A percentile compares a stretch with the other conserved stretches of the same genome.
phyloP scores from a whole-genome alignment of 805 yeast species.

The Yarrowia sp. region DNA sequence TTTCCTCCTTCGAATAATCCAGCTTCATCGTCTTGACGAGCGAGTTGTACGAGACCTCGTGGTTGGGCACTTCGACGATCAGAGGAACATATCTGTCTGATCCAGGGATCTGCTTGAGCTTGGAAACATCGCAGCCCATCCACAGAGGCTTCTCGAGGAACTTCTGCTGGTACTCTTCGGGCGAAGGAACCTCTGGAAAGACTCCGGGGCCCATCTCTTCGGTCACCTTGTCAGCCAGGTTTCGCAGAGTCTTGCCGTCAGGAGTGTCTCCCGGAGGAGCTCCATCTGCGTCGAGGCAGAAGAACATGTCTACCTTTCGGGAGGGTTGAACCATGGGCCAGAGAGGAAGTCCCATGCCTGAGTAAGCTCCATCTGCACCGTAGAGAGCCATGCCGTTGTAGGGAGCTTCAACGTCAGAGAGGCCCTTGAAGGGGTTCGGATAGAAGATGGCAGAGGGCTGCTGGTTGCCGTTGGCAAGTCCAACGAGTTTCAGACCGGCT shows the following conservation, averaged over 20 bases:
- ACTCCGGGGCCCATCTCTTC: slow-evolving; percentile 44
- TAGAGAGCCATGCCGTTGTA: slow-evolving; percentile 44
- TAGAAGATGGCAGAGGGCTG: slow-evolving; percentile 64
- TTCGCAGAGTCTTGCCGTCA: slow-evolving; percentile 45
- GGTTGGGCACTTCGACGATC: slow-evolving; percentile 70
- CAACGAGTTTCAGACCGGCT: background rate
- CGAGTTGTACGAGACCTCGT: slow-evolving; percentile 61
- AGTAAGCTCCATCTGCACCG: slow-evolving; percentile 74
- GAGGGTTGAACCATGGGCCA: slow-evolving; percentile 60
- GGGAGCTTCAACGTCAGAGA: background rate
- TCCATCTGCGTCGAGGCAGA: slow-evolving; percentile 46
- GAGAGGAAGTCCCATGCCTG: slow-evolving; percentile 65
- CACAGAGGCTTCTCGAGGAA: slow-evolving; percentile 80
- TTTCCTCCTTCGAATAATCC: slow-evolving; percentile 58
- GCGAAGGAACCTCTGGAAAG: slow-evolving; percentile 42
- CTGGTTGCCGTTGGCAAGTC: slow-evolving; percentile 32
- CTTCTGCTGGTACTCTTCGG: slow-evolving; percentile 63
- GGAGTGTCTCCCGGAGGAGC: slow-evolving; percentile 43
- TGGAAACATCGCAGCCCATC: slow-evolving; percentile 61
- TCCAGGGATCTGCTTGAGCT: slow-evolving; percentile 62
- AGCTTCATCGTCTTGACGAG: slow-evolving; percentile 71
- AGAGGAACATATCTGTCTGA: slow-evolving; percentile 63
- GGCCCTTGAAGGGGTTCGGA: slow-evolving; percentile 68
- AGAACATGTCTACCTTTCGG: slow-evolving; percentile 54
- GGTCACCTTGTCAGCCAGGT: slow-evolving; percentile 35